Evolutionary conservation across 2,329 filamentous ascomycete species (phyloP), one percentile per base, ranked within the genome.

Genomic region (Phaeosphaeriaceae sp.): DNA sequence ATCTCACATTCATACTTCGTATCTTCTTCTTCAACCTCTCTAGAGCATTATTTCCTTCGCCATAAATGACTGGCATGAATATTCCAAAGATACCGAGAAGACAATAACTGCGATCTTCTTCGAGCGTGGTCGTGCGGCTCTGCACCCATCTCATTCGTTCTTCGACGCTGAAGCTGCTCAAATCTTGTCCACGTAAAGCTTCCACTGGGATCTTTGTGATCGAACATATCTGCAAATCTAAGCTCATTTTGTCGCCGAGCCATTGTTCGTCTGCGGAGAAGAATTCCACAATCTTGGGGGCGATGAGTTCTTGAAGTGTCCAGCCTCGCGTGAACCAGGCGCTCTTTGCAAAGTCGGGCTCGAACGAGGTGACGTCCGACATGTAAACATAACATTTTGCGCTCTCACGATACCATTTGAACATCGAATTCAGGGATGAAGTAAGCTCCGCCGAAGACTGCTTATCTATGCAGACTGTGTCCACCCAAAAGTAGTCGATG

Each of bases 391-490:
- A 66, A 47, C 65, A 68, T 17, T 53, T 58, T 1, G 19, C 13
- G 10, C 59, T 60, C 11, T 54, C 15, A 13, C 24, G 11, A 40
- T 68, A 68, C 59, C 58, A 68, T 1, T 19, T 19, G 6, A 63
- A 68, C 64, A 66, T 66, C 1, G 61, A 66, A 3, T 61, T 66
- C 24, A 66, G 61, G 1, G 65, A 52, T 23, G 51, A 62, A 10
- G 52, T 28, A 10, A 62, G 23, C 9, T 67, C 63, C 1, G 58
- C 28, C 2, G 30, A 42, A 28, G 57, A 55, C 0, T 42, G 51
- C 24, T 68, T 67, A 40, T 68, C 49, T 19, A 68, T 68, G 44
- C 63, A 68, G 26, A 60, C 65, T 1, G 64, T 65, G 11, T 64
- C 62, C 1, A 63, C 56, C 64, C 62, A 67, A 10, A 65, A 59